phyloP scores from a whole-genome alignment of 2,329 filamentous ascomycete species.

The Fusarium irregulare region DNA sequence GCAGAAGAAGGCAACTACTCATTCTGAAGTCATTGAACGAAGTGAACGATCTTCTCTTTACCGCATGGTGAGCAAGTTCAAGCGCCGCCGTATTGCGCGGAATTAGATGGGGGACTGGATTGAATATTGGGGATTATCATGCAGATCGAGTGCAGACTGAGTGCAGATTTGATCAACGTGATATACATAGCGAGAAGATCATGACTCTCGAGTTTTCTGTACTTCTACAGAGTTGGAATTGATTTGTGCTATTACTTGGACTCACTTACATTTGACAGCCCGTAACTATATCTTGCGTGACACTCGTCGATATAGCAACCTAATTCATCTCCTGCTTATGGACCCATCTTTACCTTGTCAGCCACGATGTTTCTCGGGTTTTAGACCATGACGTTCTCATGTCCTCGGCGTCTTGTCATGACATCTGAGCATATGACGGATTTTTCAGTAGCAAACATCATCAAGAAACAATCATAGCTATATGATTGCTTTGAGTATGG shows the following conservation, averaged over 20 bases:
- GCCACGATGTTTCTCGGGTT: neutral
- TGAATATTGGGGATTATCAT: neutral
- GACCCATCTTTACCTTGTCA: neutral
- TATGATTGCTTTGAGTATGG: neutral
- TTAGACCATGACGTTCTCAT: neutral
- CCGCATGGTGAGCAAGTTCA: slow-evolving; percentile 29
- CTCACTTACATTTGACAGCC: no score
- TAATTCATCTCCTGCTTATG: no score
- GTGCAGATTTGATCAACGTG: neutral
- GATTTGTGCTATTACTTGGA: neutral
- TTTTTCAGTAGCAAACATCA: neutral
- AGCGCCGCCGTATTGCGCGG: slow-evolving; percentile 19
- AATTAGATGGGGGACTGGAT: neutral
- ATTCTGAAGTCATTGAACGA: neutral
- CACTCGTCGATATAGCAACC: neutral
- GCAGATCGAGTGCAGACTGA: neutral
- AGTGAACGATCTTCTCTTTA: slow-evolving; percentile 20
- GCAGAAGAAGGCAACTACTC: neutral
- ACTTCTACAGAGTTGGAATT: neutral
- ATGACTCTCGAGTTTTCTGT: neutral
- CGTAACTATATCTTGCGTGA: neutral
- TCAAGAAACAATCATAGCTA: neutral
- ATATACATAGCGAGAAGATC: slow-evolving; percentile 5
- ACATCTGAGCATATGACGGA: neutral
- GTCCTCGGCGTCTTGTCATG: neutral